A percentile compares a stretch with the other conserved stretches of the same genome.
Conservation (phyloP, 805 yeast genomes). For the Myxozyma neotropica region DNA sequence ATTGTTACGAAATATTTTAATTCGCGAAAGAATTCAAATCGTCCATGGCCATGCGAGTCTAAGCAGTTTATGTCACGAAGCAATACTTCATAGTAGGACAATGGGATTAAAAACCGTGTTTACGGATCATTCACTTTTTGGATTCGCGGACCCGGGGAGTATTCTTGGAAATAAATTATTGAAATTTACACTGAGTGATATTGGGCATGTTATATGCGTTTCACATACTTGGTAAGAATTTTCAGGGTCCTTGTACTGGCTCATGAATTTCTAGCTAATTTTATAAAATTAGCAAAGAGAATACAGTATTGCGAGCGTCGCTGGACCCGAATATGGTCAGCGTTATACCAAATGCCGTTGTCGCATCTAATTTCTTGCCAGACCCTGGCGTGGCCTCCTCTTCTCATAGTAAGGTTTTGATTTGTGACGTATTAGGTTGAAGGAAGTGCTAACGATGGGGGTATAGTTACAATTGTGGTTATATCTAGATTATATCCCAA, state of each 20-base stretch:
- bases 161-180: slow-evolving; percentile 84
- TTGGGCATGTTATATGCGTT: slow-evolving; percentile 94
- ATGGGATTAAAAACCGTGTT: slow-evolving; percentile 92
- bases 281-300: slow-evolving; percentile 94
- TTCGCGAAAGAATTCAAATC: slow-evolving; percentile 82
- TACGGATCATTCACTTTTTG: slow-evolving; percentile 95
- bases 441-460: neutral
- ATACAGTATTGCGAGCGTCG: slow-evolving; percentile 84
- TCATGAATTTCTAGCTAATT: too few relatives aligned
- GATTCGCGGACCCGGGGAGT: slow-evolving; percentile 82
- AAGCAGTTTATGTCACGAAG: slow-evolving; percentile 84
- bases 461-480: slow-evolving; percentile 72
- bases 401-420: slow-evolving; percentile 42
- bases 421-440: neutral
- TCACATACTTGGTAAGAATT: slow-evolving; percentile 66
- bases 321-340: slow-evolving; percentile 76
- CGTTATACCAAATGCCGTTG: slow-evolving; percentile 97
- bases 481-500: slow-evolving; percentile 92
- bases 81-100: slow-evolving; percentile 84
- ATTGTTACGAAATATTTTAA: slow-evolving; percentile 74
- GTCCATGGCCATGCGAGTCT: slow-evolving; percentile 96
- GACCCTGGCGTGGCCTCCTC: slow-evolving; percentile 42
- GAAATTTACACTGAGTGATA: slow-evolving; percentile 79
- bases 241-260: too few relatives aligned
- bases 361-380: slow-evolving; percentile 70